phyloP scores from a whole-genome alignment of 306 rosid genomes.

The Trichosanthes cucumerina region DNA sequence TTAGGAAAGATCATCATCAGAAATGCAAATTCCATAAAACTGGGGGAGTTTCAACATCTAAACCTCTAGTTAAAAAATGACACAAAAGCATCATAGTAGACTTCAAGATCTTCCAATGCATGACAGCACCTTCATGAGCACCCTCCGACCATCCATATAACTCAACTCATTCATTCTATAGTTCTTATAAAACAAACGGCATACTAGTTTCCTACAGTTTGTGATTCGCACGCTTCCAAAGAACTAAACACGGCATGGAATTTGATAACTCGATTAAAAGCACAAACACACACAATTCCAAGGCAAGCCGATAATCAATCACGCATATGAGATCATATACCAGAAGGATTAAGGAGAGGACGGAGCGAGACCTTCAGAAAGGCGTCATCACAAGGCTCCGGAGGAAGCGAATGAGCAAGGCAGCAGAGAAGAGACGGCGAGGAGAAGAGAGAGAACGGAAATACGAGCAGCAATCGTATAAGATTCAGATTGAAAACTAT shows the following conservation, averaged over 20 bases:
- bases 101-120: background rate
- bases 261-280: background rate
- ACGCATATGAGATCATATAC: background rate
- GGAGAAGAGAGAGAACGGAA: background rate
- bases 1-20: background rate
- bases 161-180: background rate
- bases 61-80: background rate
- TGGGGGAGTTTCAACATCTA: background rate
- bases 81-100: background rate
- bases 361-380: constrained; percentile 11
- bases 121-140: background rate
- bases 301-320: background rate
- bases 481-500: constrained; percentile 21
- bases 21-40: background rate
- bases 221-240: background rate
- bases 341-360: background rate
- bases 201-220: background rate
- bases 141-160: background rate
- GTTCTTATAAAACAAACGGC: background rate
- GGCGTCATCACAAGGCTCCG: constrained; percentile 5
- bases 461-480: constrained; percentile 8
- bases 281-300: background rate
- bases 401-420: constrained; percentile 1
- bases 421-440: background rate
- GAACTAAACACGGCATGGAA: background rate